Evolutionary conservation across 306 rosid genomes (phyloP).

Genomic region (Biancaea sappan): DNA sequence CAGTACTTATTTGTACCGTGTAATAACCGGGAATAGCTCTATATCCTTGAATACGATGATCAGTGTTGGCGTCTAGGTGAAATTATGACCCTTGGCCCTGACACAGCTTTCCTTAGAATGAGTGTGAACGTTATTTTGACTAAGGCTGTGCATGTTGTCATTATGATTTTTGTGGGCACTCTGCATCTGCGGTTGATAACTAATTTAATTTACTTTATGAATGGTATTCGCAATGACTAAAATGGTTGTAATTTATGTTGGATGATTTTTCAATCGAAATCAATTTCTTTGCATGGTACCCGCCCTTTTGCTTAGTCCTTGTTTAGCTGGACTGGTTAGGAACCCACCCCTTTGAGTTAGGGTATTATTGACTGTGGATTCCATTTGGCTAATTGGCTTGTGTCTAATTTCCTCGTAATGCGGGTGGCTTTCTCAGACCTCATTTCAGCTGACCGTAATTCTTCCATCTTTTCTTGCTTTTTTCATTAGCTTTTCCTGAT

Average conservation of each 20-base stretch:
- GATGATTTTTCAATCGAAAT: constrained; percentile 34
- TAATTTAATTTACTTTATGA: constrained; percentile 8
- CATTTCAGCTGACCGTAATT: neutral
- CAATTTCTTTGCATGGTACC: constrained; percentile 6
- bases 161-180: constrained; percentile 13
- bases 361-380: neutral
- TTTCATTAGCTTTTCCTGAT: neutral
- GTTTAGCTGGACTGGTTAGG: constrained; percentile 6
- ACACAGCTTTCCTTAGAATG: constrained; percentile 7
- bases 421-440: neutral
- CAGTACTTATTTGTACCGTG: constrained; percentile 20
- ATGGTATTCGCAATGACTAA: neutral
- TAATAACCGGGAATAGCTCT: constrained; percentile 2
- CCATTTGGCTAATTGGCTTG: neutral
- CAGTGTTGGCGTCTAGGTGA: constrained; percentile 17
- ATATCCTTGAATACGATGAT: constrained; percentile 29
- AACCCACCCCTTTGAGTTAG: constrained; percentile 4
- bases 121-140: constrained; percentile 39
- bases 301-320: neutral
- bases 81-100: constrained; percentile 45
- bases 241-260: constrained; percentile 18
- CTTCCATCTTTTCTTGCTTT: neutral
- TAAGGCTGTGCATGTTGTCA: constrained; percentile 34
- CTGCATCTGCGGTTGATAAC: constrained; percentile 33
- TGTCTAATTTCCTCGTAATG: neutral